Base-by-base conservation (phyloP, 2,329 filamentous ascomycete genomes). In the Calonectria crousiana region DNA sequence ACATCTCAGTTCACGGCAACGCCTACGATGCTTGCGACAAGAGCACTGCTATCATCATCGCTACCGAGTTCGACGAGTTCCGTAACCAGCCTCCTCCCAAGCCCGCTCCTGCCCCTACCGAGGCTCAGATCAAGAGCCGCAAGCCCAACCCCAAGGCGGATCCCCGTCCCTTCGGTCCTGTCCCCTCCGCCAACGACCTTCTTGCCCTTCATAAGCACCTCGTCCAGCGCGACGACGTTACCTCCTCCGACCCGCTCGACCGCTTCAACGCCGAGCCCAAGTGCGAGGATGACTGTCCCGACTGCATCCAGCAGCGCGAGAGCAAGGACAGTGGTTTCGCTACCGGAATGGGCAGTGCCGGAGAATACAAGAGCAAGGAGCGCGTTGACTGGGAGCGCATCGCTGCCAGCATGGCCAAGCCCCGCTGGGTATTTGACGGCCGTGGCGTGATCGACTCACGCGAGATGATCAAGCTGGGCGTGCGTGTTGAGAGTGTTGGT, bases 1-100 rank as follows among this genome's bases (percentile, higher is more conserved):
- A 86, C 60, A 83, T 91, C 60, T 83, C 82, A 16, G 86, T 90
- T 38, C 88, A 89, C 78, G 84, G 84, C 9, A 86, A 87, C 72
- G 87, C 85, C 36, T 88, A 90, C 75, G 85, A 87, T 47, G 89
- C 89, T 26, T 91, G 89, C 78, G 78, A 84, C 51, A 84, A 80
- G 53, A 88, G 87, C 79, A 86, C 88, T 53, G 89, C 89, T 47
- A 82, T 90, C 53, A 84, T 90, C 73, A 88, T 90, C 79, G 87
- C 88, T n/a, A 90, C 89, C 66, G 89, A 90, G 73, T 90, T 89
- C 75, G 88, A 90, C 78, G 89, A 90, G 84, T 90, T 91, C 82
- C 86, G 86, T 67, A 87, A 86, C 78, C 84, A 85, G 76, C 83
- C 85, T 18, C 72, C 82, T 38, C 79, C 84, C 34, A 76, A 77